Evolutionary conservation across 2,329 filamentous ascomycete genomes (phyloP).

Genomic region (Pezicula rhizophila): DNA sequence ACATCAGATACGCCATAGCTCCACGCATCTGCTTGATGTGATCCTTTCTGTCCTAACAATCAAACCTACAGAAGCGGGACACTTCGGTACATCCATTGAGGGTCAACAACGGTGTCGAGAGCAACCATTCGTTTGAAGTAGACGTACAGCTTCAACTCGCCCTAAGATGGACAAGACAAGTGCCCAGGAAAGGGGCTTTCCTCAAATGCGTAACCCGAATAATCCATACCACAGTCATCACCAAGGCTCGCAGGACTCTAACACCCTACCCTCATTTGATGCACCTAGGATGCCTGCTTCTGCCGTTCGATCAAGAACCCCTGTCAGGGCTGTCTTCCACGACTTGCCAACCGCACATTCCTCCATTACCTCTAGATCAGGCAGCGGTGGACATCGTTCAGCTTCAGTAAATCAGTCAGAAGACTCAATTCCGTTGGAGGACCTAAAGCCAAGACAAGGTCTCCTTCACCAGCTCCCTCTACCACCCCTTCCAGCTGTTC

Average conservation of each 20-base stretch:
- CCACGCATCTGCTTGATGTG: too few species aligned
- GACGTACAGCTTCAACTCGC: too few species aligned
- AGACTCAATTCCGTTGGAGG: slow-evolving; percentile 16
- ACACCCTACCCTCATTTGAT: background rate
- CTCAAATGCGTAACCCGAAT: too few species aligned
- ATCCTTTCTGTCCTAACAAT: too few species aligned
- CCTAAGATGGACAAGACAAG: too few species aligned
- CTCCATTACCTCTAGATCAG: slow-evolving; percentile 22
- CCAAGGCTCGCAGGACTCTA: background rate
- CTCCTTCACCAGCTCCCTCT: slow-evolving; percentile 8
- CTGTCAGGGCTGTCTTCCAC: slow-evolving; percentile 19
- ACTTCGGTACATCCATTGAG: too few species aligned
- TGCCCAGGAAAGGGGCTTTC: too few species aligned
- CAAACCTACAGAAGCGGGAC: too few species aligned
- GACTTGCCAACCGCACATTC: slow-evolving; percentile 23
- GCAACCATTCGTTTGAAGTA: too few species aligned
- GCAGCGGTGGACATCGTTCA: slow-evolving; percentile 8
- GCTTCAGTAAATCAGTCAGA: slow-evolving; percentile 4
- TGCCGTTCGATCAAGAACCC: slow-evolving; percentile 9
- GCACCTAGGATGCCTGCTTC: background rate
- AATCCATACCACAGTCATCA: too few species aligned
- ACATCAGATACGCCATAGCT: too few species aligned
- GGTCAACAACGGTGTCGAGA: too few species aligned
- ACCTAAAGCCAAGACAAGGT: slow-evolving; percentile 3
- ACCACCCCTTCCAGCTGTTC: slow-evolving; percentile 8